phyloP scores from a whole-genome alignment of 768 basidiomycete species.

The Amanita rimosa region DNA sequence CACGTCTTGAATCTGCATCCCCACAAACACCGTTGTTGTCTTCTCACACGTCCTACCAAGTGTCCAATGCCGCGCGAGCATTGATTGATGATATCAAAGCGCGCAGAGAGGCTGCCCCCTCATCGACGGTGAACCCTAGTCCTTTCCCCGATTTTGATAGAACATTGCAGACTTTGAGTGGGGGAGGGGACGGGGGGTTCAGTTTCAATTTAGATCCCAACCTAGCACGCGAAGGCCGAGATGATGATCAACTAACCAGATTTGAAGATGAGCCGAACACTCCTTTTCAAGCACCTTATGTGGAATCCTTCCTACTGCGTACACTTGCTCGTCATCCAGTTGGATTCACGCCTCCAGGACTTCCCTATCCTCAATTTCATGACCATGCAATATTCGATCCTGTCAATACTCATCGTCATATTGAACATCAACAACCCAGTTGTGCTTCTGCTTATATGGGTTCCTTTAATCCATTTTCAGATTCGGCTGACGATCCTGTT shows the following conservation, averaged over 20 bases:
- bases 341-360: slow-evolving; percentile 40
- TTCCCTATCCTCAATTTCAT: slow-evolving; percentile 35
- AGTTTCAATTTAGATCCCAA: slow-evolving; percentile 83
- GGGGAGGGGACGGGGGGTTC: slow-evolving; percentile 59
- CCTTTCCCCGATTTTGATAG: slow-evolving; percentile 89
- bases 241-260: slow-evolving; percentile 36
- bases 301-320: slow-evolving; percentile 57
- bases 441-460: slow-evolving; percentile 51
- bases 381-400: slow-evolving; percentile 50
- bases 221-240: slow-evolving; percentile 40
- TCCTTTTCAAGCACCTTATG: slow-evolving; percentile 56
- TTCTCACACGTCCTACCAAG: slow-evolving; percentile 65
- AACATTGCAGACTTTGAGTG: slow-evolving; percentile 62
- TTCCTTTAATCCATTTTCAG: slow-evolving; percentile 75
- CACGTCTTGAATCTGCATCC: slow-evolving; percentile 36
- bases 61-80: slow-evolving; percentile 77
- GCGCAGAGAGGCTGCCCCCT: slow-evolving; percentile 47
- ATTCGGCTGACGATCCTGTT: slow-evolving; percentile 35
- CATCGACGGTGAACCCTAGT: slow-evolving; percentile 30
- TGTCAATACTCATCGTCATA: slow-evolving; percentile 23
- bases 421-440: slow-evolving; percentile 37
- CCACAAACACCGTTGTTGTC: slow-evolving; percentile 41
- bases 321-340: slow-evolving; percentile 19
- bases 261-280: slow-evolving; percentile 33
- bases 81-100: slow-evolving; percentile 77